These are phyloP conservation scores for Neopestalotiopsis clavispora DNA, from an alignment of 2,329 filamentous ascomycete species.

Conservation along the genomic window DNA sequence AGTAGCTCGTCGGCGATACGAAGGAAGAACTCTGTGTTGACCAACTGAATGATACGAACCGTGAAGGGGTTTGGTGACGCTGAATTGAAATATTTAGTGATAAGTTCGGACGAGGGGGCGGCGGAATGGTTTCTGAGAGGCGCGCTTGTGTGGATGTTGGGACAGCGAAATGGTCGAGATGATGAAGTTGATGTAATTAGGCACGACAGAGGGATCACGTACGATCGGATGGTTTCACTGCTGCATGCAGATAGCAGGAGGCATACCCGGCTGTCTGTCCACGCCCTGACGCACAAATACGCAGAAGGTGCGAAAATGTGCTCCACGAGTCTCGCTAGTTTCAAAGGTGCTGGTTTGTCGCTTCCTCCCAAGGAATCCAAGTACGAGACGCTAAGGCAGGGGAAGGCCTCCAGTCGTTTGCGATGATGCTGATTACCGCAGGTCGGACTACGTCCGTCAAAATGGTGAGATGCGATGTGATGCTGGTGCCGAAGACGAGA, in stretches of 20 bases:
- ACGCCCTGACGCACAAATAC: conserved; percentile 10
- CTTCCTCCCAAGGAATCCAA: not conserved
- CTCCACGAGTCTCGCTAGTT: not conserved
- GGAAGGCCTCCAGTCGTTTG: not conserved
- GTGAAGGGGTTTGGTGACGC: not conserved
- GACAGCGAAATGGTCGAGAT: not conserved
- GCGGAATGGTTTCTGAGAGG: not conserved
- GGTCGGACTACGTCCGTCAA: not conserved
- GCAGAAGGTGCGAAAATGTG: conserved; percentile 12
- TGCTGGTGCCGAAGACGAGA: not conserved
- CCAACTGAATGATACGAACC: not conserved
- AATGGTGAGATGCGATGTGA: not conserved
- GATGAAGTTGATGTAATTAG: not conserved
- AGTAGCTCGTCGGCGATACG: not conserved
- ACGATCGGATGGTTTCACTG: conserved; percentile 9
- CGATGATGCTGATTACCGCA: not conserved
- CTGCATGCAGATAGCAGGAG: not conserved
- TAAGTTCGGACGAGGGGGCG: too few relatives aligned
- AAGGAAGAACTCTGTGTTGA: not conserved
- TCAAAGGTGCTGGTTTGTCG: conserved; percentile 1
- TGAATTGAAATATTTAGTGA: too few relatives aligned
- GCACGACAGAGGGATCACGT: not conserved
- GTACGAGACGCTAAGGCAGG: not conserved
- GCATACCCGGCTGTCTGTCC: not conserved
- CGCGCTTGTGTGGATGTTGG: not conserved